phyloP scores from a whole-genome alignment of 179 eudicot species.

The Vitellaria paradoxa region DNA sequence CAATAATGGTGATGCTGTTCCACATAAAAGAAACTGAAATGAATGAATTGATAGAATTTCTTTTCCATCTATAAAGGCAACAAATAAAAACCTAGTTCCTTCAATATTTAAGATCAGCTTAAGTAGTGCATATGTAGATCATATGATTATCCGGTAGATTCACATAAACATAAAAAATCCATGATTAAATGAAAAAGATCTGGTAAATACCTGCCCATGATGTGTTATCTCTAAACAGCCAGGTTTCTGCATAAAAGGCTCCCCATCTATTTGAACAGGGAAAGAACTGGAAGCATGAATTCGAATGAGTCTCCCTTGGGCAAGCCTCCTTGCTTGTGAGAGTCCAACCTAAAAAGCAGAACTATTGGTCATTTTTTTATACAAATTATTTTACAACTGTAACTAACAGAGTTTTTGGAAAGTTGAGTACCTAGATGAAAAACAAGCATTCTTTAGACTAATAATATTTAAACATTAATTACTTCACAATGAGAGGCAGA shows the following conservation, averaged over 20 bases:
- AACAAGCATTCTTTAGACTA: neutral
- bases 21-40: too few relatives aligned
- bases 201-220: conserved; percentile 67
- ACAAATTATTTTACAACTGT: neutral
- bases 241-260: conserved; percentile 83
- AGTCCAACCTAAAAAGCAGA: conserved; percentile 67
- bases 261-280: conserved; percentile 93
- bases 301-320: conserved; percentile 63
- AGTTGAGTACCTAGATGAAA: neutral
- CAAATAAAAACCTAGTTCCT: neutral
- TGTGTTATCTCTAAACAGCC: conserved; percentile 79
- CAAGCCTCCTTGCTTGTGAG: conserved; percentile 89
- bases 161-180: neutral
- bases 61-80: too few relatives aligned
- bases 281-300: conserved; percentile 72
- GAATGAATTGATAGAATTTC: too few relatives aligned
- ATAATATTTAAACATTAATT: neutral
- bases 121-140: neutral
- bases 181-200: neutral
- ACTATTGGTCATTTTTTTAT: neutral
- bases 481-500: neutral
- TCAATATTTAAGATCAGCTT: neutral
- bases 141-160: neutral
- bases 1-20: too few relatives aligned
- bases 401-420: neutral